A percentile compares a stretch with the other conserved stretches of the same genome.
Conservation (phyloP, 208 protist species). For the Acanthamoeba castellanii region DNA sequence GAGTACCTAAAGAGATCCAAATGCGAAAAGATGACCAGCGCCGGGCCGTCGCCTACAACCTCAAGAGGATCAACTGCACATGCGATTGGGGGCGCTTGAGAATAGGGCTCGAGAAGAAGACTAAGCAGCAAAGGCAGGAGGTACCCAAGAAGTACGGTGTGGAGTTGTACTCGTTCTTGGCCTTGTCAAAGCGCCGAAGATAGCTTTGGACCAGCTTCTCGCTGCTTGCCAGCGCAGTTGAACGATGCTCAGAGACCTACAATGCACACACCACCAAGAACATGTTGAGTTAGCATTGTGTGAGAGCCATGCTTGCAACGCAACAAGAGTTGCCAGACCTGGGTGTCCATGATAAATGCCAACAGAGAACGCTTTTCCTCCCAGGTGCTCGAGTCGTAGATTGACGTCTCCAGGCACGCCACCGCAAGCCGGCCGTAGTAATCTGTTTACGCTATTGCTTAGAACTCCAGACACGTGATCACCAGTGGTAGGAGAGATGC, state of each 20-base stretch:
- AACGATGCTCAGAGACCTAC: background rate
- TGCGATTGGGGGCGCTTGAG: background rate
- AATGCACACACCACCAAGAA: background rate
- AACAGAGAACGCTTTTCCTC: constrained; percentile 30
- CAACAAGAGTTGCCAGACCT: background rate
- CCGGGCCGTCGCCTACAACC: constrained; percentile 25
- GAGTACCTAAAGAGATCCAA: constrained; percentile 39
- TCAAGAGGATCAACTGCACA: constrained; percentile 53
- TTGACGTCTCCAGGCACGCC: constrained; percentile 35
- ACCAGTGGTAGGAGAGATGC: background rate
- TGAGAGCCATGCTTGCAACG: background rate
- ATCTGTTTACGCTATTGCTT: background rate
- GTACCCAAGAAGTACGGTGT: constrained; percentile 53
- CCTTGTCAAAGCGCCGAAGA: background rate
- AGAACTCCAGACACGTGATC: background rate
- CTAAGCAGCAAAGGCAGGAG: background rate
- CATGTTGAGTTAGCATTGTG: too few species aligned
- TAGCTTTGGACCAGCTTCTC: constrained; percentile 43
- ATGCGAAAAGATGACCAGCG: constrained; percentile 56
- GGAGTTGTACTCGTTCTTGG: constrained; percentile 14
- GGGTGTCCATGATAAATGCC: constrained; percentile 6
- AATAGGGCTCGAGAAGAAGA: background rate
- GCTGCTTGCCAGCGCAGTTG: background rate
- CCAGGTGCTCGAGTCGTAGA: constrained; percentile 57
- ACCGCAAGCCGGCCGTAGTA: constrained; percentile 61